Percentiles rank a stretch among this genome's conserved stretches.
phyloP scores from a whole-genome alignment of 208 protist species.

The Trypanosomatidae sp. region DNA sequence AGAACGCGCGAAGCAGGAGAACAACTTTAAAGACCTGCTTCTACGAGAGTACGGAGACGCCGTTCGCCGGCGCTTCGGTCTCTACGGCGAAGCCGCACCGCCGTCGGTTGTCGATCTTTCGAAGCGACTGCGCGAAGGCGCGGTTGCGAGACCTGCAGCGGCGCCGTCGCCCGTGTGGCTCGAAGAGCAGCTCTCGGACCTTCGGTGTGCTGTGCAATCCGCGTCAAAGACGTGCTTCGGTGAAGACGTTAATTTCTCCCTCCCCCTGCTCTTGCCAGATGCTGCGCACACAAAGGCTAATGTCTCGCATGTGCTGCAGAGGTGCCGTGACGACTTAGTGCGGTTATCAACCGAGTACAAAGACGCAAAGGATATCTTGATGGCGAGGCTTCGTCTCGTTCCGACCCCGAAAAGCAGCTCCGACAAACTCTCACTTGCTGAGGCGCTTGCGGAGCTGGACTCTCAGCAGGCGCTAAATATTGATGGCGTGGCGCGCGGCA shows the following conservation, averaged over 20 bases:
- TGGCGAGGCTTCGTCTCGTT: too few relatives aligned
- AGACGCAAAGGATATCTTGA: too few relatives aligned
- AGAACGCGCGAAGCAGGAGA: too few relatives aligned
- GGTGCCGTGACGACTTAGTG: slow-evolving; percentile 2
- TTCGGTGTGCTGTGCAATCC: slow-evolving; percentile 1
- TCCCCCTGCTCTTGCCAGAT: slow-evolving; percentile 14
- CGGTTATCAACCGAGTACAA: slow-evolving; percentile 17
- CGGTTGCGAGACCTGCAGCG: not conserved
- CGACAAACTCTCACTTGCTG: too few relatives aligned
- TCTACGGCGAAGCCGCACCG: slow-evolving; percentile 59
- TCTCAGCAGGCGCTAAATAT: too few relatives aligned
- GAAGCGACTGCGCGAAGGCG: slow-evolving; percentile 9
- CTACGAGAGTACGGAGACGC: slow-evolving; percentile 57
- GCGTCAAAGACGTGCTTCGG: slow-evolving; percentile 9
- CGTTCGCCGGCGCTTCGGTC: too few relatives aligned
- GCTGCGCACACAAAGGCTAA: slow-evolving; percentile 10
- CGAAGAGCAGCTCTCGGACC: slow-evolving; percentile 20
- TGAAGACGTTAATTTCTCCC: slow-evolving; percentile 6
- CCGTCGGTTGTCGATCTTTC: slow-evolving; percentile 27
- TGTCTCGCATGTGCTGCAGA: too few relatives aligned
- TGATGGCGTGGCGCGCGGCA: too few relatives aligned
- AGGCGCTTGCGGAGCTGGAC: too few relatives aligned
- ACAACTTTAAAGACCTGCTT: slow-evolving; percentile 42
- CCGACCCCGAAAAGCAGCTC: too few relatives aligned
- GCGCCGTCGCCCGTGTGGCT: slow-evolving; percentile 16